Evolutionary conservation across 2,329 filamentous ascomycete genomes (phyloP).

Genomic region (Neopestalotiopsis rosae): DNA sequence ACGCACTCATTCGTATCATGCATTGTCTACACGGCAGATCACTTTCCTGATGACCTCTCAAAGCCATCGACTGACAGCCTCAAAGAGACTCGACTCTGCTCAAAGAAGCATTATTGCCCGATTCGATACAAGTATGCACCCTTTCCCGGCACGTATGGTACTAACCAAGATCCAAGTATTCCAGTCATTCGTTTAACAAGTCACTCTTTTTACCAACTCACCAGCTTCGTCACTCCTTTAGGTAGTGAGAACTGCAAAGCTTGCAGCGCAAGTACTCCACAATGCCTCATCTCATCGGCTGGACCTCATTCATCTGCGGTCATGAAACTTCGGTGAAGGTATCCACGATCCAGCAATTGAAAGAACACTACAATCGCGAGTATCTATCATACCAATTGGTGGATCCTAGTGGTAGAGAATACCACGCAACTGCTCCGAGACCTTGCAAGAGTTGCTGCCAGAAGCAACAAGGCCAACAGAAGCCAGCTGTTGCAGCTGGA

Average conservation of each 20-base stretch:
- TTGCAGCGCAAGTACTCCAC: conserved; percentile 9
- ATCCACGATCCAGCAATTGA: background rate
- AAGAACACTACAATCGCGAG: background rate
- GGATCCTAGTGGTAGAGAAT: background rate
- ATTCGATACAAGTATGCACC: background rate
- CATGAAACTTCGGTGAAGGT: background rate
- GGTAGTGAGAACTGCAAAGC: background rate
- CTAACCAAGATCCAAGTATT: background rate
- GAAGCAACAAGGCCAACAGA: background rate
- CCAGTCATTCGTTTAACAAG: background rate
- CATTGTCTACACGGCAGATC: background rate
- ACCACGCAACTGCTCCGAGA: background rate
- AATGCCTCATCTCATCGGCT: conserved; percentile 7
- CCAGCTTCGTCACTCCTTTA: background rate
- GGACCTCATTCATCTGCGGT: background rate
- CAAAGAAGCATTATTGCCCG: background rate
- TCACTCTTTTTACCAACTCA: background rate
- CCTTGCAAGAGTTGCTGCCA: background rate
- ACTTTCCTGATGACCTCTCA: background rate
- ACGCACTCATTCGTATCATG: background rate
- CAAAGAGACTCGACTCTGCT: background rate
- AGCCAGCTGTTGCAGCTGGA: background rate
- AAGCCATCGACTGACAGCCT: background rate
- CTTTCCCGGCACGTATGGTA: background rate
- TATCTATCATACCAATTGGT: background rate